Evolutionary conservation across 1,139 yeast genomes (phyloP), one percentile per base, ranked within the genome.

Genomic region (Kodamaea fungicola): DNA sequence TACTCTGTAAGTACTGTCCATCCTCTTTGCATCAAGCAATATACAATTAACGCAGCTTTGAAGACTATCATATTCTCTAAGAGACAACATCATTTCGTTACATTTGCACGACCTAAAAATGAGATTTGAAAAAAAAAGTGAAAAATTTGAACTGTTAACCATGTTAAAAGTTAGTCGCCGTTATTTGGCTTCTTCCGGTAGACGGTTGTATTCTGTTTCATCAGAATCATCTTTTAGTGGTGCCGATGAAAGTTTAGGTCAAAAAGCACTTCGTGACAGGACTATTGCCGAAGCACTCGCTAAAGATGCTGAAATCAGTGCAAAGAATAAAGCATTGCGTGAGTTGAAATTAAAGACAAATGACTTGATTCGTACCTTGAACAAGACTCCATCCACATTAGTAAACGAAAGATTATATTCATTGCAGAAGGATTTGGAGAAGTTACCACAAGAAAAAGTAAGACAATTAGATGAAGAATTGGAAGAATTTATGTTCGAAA

Each of bases 261-360:
- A 61, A 41, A 62, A 58, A 40, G 64, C 59, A 40, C 45, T 61
- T 25, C 64, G 75, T 50, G 75, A 70, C 44, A 57, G 49, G 42
- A 71, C 71, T 2, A 50, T 70, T 32, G 71, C 74, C 2, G 74
- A 68, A 42, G 74, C 75, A 1, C 57, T 68, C 28, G 74, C 75
- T 4, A 57, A 59, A 42, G 76, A 70, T 46, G 74, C 68, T 56
- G 73, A 62, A 42, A 65, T 64, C 22, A 54, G 61, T 27, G 61
- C 64, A 16, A 62, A 51, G 40, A 61, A 65, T 25, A 67, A 67
- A 42, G 57, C 60, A 12, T 52, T 71, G 33, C 56, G 71, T 28
- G 70, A 67, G 42, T 57, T 68, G 40, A 64, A 61, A 35, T 49
- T 49, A 13, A 46, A 52, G 30, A 59, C 71, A 2, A 50, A 47